Evolutionary conservation across 371 early-diverging fungal species (phyloP), one percentile per base, ranked within the genome.

Genomic region (Homolaphlyctis polyrhiza): DNA sequence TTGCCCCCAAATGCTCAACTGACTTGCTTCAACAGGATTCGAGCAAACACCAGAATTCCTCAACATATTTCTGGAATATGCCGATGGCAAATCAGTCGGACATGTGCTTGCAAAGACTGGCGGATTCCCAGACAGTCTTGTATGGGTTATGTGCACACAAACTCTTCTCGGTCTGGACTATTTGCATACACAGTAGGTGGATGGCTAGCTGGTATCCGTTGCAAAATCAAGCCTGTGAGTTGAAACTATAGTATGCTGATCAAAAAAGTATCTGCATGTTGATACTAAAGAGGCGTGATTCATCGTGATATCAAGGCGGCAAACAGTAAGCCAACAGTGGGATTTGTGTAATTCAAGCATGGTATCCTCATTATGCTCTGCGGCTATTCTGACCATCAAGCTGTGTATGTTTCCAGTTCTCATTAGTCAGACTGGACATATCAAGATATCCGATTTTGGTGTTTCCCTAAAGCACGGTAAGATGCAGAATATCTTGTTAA

Each of bases 361-460:
- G n/a, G n/a, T n/a, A n/a, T n/a, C n/a, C n/a, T n/a, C n/a, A n/a
- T n/a, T n/a, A n/a, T n/a, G n/a, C n/a, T n/a, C n/a, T n/a, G n/a
- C n/a, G n/a, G n/a, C n/a, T n/a, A n/a, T n/a, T n/a, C n/a, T n/a
- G n/a, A n/a, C n/a, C n/a, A n/a, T n/a, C n/a, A n/a, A n/a, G n/a
- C n/a, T n/a, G n/a, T n/a, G n/a, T n/a, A n/a, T n/a, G n/a, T n/a
- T n/a, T n/a, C n/a, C n/a, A n/a, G n/a, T n/a, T n/a, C n/a, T n/a
- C n/a, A n/a, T n/a, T n/a, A n/a, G n/a, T n/a, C n/a, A n/a, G n/a
- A n/a, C 50, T 25, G 35, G 3, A 4, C 78, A 86, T 0, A 93
- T 94, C 67, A 97, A 98, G 74, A 96, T 99, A 16, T 89, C 94
- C 11, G 99, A 99, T 75, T 98, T 99, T 85, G 99, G 99, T 8